Evolutionary conservation across 1,284 basidiomycete species (phyloP).

Genomic region (Trichosporon faecale): DNA sequence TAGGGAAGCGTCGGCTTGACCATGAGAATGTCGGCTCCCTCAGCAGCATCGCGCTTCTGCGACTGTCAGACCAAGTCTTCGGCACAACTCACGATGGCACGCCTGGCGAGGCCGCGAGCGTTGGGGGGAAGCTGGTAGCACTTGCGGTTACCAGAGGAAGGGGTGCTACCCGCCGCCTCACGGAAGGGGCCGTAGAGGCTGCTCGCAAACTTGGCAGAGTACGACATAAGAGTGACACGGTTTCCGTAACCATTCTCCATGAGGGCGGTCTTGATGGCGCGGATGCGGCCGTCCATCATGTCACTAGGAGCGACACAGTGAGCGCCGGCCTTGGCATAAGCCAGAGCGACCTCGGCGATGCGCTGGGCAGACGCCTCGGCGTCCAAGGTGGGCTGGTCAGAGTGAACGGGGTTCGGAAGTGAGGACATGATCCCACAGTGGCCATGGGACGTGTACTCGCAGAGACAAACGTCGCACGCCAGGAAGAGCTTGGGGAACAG

Average conservation of each 20-base stretch:
- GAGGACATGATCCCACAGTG: slow-evolving; percentile 80
- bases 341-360: slow-evolving; percentile 86
- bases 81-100: slow-evolving; percentile 74
- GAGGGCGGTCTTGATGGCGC: slow-evolving; percentile 78
- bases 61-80: not conserved
- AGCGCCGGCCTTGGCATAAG: slow-evolving; percentile 89
- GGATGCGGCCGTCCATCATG: slow-evolving; percentile 98
- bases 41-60: slow-evolving; percentile 80
- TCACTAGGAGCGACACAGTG: slow-evolving; percentile 98
- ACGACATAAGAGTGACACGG: slow-evolving; percentile 89
- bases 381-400: slow-evolving; percentile 53
- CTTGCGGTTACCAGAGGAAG: slow-evolving; percentile 90
- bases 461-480: slow-evolving; percentile 95
- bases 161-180: slow-evolving; percentile 92
- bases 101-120: slow-evolving; percentile 83
- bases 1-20: slow-evolving; percentile 96
- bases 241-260: slow-evolving; percentile 80
- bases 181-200: slow-evolving; percentile 96
- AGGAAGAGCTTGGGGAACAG: slow-evolving; percentile 84
- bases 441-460: slow-evolving; percentile 98
- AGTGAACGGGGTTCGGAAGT: slow-evolving; percentile 42
- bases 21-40: slow-evolving; percentile 99
- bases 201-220: slow-evolving; percentile 98
- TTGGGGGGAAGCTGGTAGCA: slow-evolving; percentile 94
- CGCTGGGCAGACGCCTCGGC: slow-evolving; percentile 72